Conservation (phyloP, 352 stramenopile genomes). For the Globisporangium mamillatum region DNA sequence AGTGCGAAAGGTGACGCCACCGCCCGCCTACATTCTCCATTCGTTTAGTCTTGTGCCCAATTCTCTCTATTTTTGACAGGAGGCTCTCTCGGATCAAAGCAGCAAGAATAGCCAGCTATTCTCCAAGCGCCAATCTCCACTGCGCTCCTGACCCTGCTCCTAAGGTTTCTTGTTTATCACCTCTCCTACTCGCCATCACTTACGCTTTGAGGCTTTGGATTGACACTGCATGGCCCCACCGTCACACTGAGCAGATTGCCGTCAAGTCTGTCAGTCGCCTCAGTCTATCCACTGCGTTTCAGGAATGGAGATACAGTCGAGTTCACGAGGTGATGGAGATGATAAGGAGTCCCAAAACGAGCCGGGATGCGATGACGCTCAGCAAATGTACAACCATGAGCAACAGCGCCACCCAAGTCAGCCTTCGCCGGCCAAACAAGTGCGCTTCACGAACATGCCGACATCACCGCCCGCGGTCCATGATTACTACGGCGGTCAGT, state of each 20-base stretch:
- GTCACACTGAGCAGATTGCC: neutral
- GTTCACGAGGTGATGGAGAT: neutral
- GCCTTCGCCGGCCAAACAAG: neutral
- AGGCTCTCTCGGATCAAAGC: neutral
- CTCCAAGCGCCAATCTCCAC: neutral
- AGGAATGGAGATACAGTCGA: neutral
- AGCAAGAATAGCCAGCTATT: neutral
- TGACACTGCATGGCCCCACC: neutral
- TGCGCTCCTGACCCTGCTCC: too few relatives aligned
- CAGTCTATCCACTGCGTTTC: neutral
- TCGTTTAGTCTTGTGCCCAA: neutral
- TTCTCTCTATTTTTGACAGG: conserved; percentile 2
- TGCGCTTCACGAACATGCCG: conserved; percentile 13
- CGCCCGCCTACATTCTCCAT: neutral
- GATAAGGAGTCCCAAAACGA: neutral
- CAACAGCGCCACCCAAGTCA: neutral
- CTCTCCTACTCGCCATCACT: neutral
- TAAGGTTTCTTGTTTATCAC: neutral
- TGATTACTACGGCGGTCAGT: conserved; percentile 2
- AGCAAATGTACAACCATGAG: neutral
- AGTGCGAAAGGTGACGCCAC: neutral
- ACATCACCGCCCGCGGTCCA: neutral
- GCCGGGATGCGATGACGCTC: neutral
- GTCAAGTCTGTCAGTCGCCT: neutral
- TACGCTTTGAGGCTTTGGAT: neutral